Evolutionary conservation across 2,329 filamentous ascomycete species (phyloP).

Genomic region (Xylaria multiplex): DNA sequence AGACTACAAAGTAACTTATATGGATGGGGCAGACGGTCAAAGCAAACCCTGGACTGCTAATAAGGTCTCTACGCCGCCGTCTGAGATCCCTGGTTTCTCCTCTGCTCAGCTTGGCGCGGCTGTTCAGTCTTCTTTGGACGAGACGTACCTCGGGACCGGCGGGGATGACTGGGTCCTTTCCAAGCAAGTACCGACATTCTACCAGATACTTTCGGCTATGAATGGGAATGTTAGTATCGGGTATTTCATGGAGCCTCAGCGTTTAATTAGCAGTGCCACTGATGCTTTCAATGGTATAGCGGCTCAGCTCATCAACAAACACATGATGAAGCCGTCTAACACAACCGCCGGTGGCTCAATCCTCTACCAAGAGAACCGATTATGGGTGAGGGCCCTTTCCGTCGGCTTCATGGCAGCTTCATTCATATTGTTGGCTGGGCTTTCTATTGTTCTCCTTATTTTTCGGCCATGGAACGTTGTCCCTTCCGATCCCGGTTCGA

Average conservation of each 20-base stretch:
- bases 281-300: constrained; percentile 31
- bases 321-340: constrained; percentile 33
- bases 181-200: constrained; percentile 30
- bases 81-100: constrained; percentile 31
- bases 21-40: constrained; percentile 9
- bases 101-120: constrained; percentile 29
- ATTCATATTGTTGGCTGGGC: constrained; percentile 23
- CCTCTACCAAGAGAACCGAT: constrained; percentile 21
- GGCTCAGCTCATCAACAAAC: constrained; percentile 26
- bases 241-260: constrained; percentile 26
- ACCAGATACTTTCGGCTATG: constrained; percentile 34
- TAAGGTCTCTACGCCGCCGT: constrained; percentile 8
- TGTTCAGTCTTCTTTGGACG: constrained; percentile 27
- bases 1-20: constrained; percentile 28
- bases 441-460: constrained; percentile 19
- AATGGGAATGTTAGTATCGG: constrained; percentile 31
- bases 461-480: constrained; percentile 30
- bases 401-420: constrained; percentile 29
- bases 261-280: constrained; percentile 25
- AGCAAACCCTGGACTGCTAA: constrained; percentile 21
- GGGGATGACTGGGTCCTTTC: constrained; percentile 32
- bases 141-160: constrained; percentile 30
- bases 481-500: constrained; percentile 31
- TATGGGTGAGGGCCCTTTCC: constrained; percentile 30
- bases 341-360: constrained; percentile 18